These are phyloP conservation scores for Arthrobotrys musiformis DNA, from an alignment of 2,329 filamentous ascomycete species.

Conservation along the genomic window DNA sequence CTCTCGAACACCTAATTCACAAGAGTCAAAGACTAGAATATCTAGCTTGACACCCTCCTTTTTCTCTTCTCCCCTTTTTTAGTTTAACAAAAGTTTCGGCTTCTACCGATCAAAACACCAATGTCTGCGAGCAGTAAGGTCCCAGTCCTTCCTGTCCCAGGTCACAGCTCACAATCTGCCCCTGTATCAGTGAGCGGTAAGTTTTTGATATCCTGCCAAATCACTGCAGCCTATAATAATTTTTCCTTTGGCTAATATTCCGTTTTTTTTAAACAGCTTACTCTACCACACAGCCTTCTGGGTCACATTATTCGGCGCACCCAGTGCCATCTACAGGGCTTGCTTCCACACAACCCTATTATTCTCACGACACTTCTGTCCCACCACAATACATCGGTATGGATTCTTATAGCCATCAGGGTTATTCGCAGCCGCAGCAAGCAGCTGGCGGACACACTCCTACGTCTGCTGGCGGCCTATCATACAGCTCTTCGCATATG, in stretches of 20 bases:
- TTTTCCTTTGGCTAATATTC: slow-evolving; percentile 14
- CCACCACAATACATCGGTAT: slow-evolving; percentile 52
- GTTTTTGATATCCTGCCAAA: slow-evolving; percentile 15
- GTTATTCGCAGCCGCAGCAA: slow-evolving; percentile 53
- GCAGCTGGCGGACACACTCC: slow-evolving; percentile 51
- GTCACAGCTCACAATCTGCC: slow-evolving; percentile 51
- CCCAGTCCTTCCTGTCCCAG: slow-evolving; percentile 50
- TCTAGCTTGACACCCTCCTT: slow-evolving; percentile 18
- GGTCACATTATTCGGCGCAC: slow-evolving; percentile 51
- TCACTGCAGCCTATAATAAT: neutral
- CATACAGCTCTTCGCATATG: slow-evolving; percentile 52
- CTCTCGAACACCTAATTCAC: slow-evolving; percentile 22
- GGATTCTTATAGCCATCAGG: slow-evolving; percentile 53
- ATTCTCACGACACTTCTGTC: slow-evolving; percentile 50
- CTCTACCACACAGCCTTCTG: slow-evolving; percentile 48
- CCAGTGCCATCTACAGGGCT: slow-evolving; percentile 40
- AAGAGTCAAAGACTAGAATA: slow-evolving; percentile 38
- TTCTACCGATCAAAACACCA: slow-evolving; percentile 18
- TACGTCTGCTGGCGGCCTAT: slow-evolving; percentile 45
- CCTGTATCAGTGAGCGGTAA: slow-evolving; percentile 55
- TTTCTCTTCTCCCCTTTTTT: slow-evolving; percentile 9
- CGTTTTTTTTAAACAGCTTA: slow-evolving; percentile 24
- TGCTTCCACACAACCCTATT: slow-evolving; percentile 45
- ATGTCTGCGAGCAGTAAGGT: slow-evolving; percentile 55
- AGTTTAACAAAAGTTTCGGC: slow-evolving; percentile 18